phyloP scores from a whole-genome alignment of 1,284 basidiomycete species.

The Ceratobasidium papillatum region DNA sequence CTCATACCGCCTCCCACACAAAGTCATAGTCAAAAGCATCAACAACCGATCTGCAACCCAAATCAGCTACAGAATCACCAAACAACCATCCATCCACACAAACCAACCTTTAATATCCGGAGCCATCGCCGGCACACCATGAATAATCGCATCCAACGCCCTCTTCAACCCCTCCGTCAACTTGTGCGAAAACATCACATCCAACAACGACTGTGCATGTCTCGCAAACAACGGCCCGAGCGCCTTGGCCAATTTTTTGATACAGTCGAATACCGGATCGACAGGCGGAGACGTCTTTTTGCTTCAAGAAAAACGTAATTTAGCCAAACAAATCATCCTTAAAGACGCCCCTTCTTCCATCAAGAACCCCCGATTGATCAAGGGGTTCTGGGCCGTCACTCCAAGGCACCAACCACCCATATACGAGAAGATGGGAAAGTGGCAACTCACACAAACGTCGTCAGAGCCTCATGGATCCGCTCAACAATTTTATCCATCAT shows the following conservation, averaged over 20 bases:
- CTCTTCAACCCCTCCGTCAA: conserved; percentile 30
- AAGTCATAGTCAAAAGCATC: conserved; percentile 30
- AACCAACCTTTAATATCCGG: conserved; percentile 24
- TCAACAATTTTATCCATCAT: conserved; percentile 36
- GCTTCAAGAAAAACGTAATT: not conserved
- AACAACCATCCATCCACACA: not conserved
- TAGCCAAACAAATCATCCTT: conserved; percentile 17
- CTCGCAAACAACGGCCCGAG: conserved; percentile 22
- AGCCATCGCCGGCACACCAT: conserved; percentile 4
- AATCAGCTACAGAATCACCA: not conserved
- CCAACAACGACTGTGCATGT: conserved; percentile 17
- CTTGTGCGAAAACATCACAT: conserved; percentile 31
- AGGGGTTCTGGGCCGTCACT: not conserved
- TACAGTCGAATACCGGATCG: conserved; percentile 33
- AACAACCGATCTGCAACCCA: conserved; percentile 13
- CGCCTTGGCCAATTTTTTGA: conserved; percentile 32
- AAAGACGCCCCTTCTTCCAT: not conserved
- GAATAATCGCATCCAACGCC: conserved; percentile 27
- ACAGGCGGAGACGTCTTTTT: conserved; percentile 28
- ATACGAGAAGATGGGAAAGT: not conserved
- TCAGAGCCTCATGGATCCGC: conserved; percentile 27
- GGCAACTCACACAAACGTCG: conserved; percentile 25
- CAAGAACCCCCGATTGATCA: conserved; percentile 4
- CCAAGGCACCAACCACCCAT: no score
- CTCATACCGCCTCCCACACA: conserved; percentile 20